These are phyloP conservation scores for Saccharomycopsis babjevae DNA, from an alignment of 805 yeast species.

Conservation along the genomic window DNA sequence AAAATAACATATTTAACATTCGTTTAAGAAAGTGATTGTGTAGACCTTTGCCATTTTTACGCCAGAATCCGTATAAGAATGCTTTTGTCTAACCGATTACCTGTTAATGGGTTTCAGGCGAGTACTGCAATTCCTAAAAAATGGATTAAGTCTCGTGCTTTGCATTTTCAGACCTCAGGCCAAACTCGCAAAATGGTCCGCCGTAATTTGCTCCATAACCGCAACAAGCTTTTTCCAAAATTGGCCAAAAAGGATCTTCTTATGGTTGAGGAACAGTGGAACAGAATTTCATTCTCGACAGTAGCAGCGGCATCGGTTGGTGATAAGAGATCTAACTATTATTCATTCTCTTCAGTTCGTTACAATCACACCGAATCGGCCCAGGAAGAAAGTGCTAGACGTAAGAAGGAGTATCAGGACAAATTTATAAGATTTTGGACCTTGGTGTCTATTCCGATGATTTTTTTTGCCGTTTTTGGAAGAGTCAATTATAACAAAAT, in stretches of 20 bases:
- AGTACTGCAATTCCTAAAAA: not conserved
- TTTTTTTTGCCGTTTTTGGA: constrained; percentile 45
- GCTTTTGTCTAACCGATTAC: not conserved
- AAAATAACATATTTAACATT: too few species aligned
- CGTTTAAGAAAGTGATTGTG: too few species aligned
- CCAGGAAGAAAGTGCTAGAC: not conserved
- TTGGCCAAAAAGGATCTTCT: not conserved
- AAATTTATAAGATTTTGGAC: constrained; percentile 44
- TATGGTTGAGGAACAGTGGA: not conserved
- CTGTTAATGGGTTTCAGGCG: not conserved
- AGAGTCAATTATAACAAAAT: constrained; percentile 30
- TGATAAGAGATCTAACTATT: not conserved
- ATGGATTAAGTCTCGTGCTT: not conserved
- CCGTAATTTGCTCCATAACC: not conserved
- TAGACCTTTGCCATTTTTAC: too few species aligned
- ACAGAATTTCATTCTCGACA: not conserved
- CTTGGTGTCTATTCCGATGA: constrained; percentile 40
- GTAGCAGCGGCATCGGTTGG: not conserved
- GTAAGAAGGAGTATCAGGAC: constrained; percentile 21
- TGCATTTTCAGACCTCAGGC: not conserved
- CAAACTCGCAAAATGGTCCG: not conserved
- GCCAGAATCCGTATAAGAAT: not conserved
- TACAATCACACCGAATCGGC: not conserved
- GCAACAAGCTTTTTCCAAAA: not conserved
- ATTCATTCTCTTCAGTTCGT: not conserved